Evolutionary conservation across 768 basidiomycete species (phyloP).

Genomic region (Russula virescens): DNA sequence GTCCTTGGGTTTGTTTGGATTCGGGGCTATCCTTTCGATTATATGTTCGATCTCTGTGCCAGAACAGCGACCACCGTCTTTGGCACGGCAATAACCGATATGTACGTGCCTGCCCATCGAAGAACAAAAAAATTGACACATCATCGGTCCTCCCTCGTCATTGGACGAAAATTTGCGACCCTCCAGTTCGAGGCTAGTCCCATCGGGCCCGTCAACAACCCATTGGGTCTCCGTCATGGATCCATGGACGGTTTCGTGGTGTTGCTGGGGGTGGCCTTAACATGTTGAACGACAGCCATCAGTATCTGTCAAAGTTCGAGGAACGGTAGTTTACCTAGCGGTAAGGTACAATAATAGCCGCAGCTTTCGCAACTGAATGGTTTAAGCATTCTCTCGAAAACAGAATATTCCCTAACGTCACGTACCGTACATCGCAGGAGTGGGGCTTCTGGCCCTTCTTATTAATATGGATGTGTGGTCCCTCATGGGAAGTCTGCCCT

Average conservation of each 20-base stretch:
- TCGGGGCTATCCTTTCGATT: slow-evolving; percentile 36
- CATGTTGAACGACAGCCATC: not conserved
- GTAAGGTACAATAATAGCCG: slow-evolving; percentile 53
- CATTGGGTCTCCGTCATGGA: slow-evolving; percentile 57
- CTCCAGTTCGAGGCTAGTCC: slow-evolving; percentile 44
- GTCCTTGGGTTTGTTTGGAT: slow-evolving; percentile 47
- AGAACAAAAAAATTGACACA: slow-evolving; percentile 53
- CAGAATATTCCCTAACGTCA: not conserved
- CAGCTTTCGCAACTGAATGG: slow-evolving; percentile 47
- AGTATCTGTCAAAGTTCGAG: not conserved
- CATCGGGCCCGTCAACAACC: slow-evolving; percentile 51
- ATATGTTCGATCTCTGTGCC: slow-evolving; percentile 45
- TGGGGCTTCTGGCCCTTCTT: slow-evolving; percentile 49
- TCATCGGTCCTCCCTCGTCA: slow-evolving; percentile 57
- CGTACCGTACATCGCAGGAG: slow-evolving; percentile 47
- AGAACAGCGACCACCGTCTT: slow-evolving; percentile 34
- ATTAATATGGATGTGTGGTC: slow-evolving; percentile 48
- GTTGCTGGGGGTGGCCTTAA: slow-evolving; percentile 51
- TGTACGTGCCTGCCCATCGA: slow-evolving; percentile 55
- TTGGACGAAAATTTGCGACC: slow-evolving; percentile 49
- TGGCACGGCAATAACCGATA: slow-evolving; percentile 48
- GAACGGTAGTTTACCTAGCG: slow-evolving; percentile 37
- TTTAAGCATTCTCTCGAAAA: not conserved
- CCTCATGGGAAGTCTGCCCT: slow-evolving; percentile 38
- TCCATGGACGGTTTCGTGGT: slow-evolving; percentile 59